Evolutionary conservation across 1,284 basidiomycete genomes (phyloP), one percentile per base, ranked within the genome.

Genomic region (Phenoliferia sp.): DNA sequence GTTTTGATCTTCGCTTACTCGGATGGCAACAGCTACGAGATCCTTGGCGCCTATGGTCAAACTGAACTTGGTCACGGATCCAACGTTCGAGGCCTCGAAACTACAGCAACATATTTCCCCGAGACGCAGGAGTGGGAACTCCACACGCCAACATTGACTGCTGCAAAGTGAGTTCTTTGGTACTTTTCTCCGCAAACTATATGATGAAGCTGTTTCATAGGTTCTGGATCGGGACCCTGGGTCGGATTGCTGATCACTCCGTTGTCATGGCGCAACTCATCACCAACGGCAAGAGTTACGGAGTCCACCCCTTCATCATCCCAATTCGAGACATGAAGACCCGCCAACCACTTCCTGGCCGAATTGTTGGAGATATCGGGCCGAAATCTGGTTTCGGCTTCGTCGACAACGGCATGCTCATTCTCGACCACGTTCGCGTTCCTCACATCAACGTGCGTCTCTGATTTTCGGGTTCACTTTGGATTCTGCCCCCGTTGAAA

Each of bases 81-180:
- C 15, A 56, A 56, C 54, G 54, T 56, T 19, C 54, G 29, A 16
- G 54, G 54, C 22, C 54, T 56, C 16, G 54, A 56, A 31, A 56
- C 54, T 12, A 56, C 54, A 15, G 54, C 54, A 16, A 56, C 54
- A 16, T 56, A 56, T 31, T 7, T 31, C 54, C n/a, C 29, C 54
- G 54, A 56, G 3, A 29, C 54, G 26, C n/a, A 56, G 54, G 54
- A 29, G 54, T 52, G 48, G 48, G 48, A 52, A 26, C 48, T 52
- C 22, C 48, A 52, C 48, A 52, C 48, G 6, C 48, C 48, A 6
- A 52, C 48, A 19, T 19, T 52, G 7, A 52, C 48, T 22, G 48
- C 48, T 19, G 48, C 48, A 19, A 52, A 52, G 48, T 92, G 89
- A 87, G 66, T 59, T 34, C 39, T 44, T 33, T 39, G 48, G 7